A percentile compares a stretch with the other conserved stretches of the same genome.
Evolutionary conservation across 768 basidiomycete genomes (phyloP).

Genomic region (Trichaptum fuscoviolaceum): DNA sequence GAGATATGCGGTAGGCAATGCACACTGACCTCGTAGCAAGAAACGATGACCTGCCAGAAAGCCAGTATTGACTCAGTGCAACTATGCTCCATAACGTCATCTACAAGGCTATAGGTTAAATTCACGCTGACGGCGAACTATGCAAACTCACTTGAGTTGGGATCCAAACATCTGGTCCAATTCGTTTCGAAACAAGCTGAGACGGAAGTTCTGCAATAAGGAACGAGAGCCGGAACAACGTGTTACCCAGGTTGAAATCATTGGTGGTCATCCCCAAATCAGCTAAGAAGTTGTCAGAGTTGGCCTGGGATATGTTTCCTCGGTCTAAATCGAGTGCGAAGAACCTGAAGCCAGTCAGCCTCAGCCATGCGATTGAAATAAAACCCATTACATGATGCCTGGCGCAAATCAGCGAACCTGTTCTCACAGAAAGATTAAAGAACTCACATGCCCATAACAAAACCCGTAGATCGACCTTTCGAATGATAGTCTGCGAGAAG

Average conservation of each 20-base stretch:
- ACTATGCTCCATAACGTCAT: constrained; percentile 55
- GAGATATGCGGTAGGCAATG: neutral
- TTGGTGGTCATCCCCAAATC: constrained; percentile 58
- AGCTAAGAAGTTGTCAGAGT: constrained; percentile 61
- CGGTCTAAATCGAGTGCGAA: constrained; percentile 55
- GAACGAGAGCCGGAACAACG: constrained; percentile 46
- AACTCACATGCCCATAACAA: constrained; percentile 45
- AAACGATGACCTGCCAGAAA: constrained; percentile 47
- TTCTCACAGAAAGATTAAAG: constrained; percentile 8
- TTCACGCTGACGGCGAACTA: neutral
- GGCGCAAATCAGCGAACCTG: constrained; percentile 13
- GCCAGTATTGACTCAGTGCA: constrained; percentile 55
- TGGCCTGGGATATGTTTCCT: constrained; percentile 59
- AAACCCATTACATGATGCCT: neutral
- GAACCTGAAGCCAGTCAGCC: constrained; percentile 44
- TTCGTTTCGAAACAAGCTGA: constrained; percentile 59
- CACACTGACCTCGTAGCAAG: constrained; percentile 41
- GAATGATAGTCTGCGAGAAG: constrained; percentile 37
- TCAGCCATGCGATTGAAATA: neutral
- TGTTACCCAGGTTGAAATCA: constrained; percentile 62
- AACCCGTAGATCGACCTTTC: constrained; percentile 57
- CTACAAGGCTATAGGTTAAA: constrained; percentile 19
- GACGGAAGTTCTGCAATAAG: constrained; percentile 56
- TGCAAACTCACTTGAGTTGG: constrained; percentile 42
- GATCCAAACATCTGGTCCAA: constrained; percentile 66